Percentiles rank a stretch among this genome's conserved stretches.
These are phyloP conservation scores for Hura crepitans DNA, from an alignment of 441 rosid species.

Conservation along the genomic window DNA sequence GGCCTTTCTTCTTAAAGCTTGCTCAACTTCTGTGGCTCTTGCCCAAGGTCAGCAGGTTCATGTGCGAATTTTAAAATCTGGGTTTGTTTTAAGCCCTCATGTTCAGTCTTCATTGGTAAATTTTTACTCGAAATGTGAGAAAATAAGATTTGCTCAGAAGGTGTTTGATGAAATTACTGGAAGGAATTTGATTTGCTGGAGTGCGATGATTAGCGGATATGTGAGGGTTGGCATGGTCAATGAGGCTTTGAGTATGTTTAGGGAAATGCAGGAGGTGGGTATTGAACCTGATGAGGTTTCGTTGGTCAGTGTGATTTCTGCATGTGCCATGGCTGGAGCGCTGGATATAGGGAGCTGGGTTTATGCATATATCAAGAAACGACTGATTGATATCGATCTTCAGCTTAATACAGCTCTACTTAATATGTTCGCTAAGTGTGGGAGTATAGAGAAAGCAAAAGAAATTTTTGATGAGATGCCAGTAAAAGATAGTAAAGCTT, in stretches of 20 bases:
- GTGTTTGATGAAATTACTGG: constrained; percentile 71
- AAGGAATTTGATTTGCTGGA: constrained; percentile 70
- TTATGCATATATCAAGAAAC: constrained; percentile 17
- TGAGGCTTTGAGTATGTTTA: constrained; percentile 43
- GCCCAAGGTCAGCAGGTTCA: constrained; percentile 25
- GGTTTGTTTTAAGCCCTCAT: constrained; percentile 16
- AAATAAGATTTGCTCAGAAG: constrained; percentile 37
- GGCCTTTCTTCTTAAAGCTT: constrained; percentile 24
- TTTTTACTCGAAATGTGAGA: constrained; percentile 45
- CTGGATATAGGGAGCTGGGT: constrained; percentile 29
- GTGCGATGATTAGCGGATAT: constrained; percentile 59
- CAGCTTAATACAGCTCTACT: constrained; percentile 25
- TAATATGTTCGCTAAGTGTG: constrained; percentile 30
- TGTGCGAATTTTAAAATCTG: constrained; percentile 13
- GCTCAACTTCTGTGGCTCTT: constrained; percentile 14
- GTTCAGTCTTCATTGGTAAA: constrained; percentile 39
- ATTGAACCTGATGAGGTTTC: constrained; percentile 50
- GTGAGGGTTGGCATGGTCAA: constrained; percentile 52
- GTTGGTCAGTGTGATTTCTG: constrained; percentile 31
- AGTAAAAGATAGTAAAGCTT: constrained; percentile 24
- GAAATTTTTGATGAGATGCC: constrained; percentile 28
- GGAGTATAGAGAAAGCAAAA: constrained; percentile 24
- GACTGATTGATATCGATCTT: constrained; percentile 18
- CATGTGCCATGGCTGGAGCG: constrained; percentile 25
- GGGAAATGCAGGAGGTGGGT: constrained; percentile 41